These are phyloP conservation scores for Inga oerstediana DNA, from an alignment of 306 rosid genomes.

Conservation along the genomic window DNA sequence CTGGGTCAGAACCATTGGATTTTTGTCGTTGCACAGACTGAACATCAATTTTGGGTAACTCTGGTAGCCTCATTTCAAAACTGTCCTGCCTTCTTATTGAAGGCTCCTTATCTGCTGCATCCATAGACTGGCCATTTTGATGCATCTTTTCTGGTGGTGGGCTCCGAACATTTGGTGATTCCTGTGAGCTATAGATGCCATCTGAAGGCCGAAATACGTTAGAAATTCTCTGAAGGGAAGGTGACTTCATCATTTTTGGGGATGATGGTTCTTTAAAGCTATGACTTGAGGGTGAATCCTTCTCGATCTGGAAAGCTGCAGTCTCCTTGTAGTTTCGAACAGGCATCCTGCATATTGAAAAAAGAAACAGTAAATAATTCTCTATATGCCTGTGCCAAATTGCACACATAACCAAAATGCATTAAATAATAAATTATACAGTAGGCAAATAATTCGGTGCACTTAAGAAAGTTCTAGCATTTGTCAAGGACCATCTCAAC, in stretches of 20 bases:
- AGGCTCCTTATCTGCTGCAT: constrained; percentile 79
- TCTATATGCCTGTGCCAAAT: constrained; percentile 8
- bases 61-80: constrained; percentile 94
- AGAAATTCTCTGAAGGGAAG: constrained; percentile 90
- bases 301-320: constrained; percentile 91
- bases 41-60: constrained; percentile 94
- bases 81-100: constrained; percentile 93
- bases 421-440: constrained; percentile 16
- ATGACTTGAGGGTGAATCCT: constrained; percentile 87
- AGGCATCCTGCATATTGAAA: constrained; percentile 77
- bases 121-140: constrained; percentile 84
- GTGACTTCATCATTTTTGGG: constrained; percentile 92
- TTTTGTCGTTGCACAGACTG: constrained; percentile 68
- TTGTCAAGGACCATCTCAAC: constrained; percentile 8
- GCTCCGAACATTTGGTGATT: constrained; percentile 78
- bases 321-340: constrained; percentile 85
- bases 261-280: constrained; percentile 94
- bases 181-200: constrained; percentile 69
- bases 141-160: constrained; percentile 87
- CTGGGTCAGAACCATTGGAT: constrained; percentile 93
- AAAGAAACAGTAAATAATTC: constrained; percentile 15
- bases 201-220: constrained; percentile 67
- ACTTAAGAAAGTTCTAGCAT: constrained; percentile 12
- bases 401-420: constrained; percentile 11
- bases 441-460: background rate